phyloP scores from a whole-genome alignment of 164 flowering plant genomes.

The Stephania yunnanensis region DNA sequence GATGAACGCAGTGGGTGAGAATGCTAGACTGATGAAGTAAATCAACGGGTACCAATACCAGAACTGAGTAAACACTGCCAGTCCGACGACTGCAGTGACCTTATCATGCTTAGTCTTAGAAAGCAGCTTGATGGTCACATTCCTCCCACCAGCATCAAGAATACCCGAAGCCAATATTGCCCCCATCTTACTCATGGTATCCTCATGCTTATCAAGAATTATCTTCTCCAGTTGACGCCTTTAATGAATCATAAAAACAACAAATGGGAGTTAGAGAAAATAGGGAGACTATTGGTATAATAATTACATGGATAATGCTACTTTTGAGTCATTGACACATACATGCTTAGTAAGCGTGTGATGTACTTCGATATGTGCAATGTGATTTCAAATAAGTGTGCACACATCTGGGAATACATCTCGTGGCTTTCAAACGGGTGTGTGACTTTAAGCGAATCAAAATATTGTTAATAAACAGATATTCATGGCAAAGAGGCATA shows the following conservation, averaged over 20 bases:
- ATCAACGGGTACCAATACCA: slow-evolving; percentile 99
- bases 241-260: not conserved
- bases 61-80: slow-evolving; percentile 95
- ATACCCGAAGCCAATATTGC: slow-evolving; percentile 98
- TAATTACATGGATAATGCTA: too few species aligned
- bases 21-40: slow-evolving; percentile 80
- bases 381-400: too few species aligned
- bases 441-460: too few species aligned
- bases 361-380: too few species aligned
- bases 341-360: too few species aligned
- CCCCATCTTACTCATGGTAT: slow-evolving; percentile 99
- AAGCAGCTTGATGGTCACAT: slow-evolving; percentile 86
- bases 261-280: not conserved
- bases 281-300: too few species aligned
- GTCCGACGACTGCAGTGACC: slow-evolving; percentile 91
- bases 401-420: too few species aligned
- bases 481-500: slow-evolving; percentile 17
- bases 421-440: too few species aligned
- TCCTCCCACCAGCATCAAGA: slow-evolving; percentile 98
- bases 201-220: slow-evolving; percentile 97
- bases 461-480: too few species aligned
- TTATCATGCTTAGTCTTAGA: slow-evolving; percentile 93
- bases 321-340: too few species aligned
- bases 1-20: slow-evolving; percentile 92
- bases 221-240: slow-evolving; percentile 97